Evolutionary conservation across 305 asterid genomes (phyloP).

Genomic region (Solanum hybrid): DNA sequence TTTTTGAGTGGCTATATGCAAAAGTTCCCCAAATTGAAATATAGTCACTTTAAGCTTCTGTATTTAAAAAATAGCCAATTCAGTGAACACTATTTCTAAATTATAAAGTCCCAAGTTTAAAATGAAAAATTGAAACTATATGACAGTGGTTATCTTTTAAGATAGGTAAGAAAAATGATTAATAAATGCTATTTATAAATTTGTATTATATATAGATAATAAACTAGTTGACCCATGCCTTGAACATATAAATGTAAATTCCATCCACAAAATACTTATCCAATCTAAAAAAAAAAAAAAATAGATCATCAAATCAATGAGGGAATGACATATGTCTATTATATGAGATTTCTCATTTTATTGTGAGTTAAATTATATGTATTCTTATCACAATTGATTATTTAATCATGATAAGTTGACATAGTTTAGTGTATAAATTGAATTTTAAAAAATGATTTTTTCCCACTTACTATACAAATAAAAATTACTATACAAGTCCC

Average conservation of each 20-base stretch:
- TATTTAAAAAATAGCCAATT: background rate
- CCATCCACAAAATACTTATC: background rate
- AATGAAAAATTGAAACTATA: background rate
- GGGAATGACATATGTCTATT: background rate
- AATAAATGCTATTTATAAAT: background rate
- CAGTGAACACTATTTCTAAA: background rate
- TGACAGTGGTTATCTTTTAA: background rate
- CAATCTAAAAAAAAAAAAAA: background rate
- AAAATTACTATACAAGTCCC: too few species aligned
- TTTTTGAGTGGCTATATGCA: background rate
- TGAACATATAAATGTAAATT: background rate
- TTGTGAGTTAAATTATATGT: background rate
- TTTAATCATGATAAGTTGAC: background rate
- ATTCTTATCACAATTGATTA: background rate
- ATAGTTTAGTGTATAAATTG: background rate
- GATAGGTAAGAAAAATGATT: too few species aligned
- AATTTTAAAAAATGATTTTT: too few species aligned
- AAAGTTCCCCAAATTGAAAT: background rate
- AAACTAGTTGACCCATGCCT: background rate
- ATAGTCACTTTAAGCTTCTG: background rate
- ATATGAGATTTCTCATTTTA: background rate
- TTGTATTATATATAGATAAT: background rate
- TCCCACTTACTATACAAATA: too few species aligned
- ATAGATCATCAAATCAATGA: background rate
- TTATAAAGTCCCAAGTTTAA: background rate